Percentiles rank a stretch among this genome's conserved stretches.
These are phyloP conservation scores for Fusarium domesticum DNA, from an alignment of 2,329 filamentous ascomycete species.

Conservation along the genomic window DNA sequence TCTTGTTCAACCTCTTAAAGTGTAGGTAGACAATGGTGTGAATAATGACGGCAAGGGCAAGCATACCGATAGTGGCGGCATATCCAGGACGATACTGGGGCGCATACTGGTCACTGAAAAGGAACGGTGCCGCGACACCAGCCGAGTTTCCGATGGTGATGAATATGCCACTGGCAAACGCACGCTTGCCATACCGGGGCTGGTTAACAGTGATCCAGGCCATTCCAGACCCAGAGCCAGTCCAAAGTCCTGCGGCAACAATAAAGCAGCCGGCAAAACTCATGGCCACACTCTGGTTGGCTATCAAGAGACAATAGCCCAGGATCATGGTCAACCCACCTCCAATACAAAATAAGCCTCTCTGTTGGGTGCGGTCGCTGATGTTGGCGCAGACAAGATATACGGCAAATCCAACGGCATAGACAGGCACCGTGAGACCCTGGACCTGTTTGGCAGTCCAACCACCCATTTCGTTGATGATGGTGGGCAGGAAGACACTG, in stretches of 20 bases:
- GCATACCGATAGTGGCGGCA: constrained; percentile 2
- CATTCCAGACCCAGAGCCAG: constrained; percentile 4
- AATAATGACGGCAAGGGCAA: constrained; percentile 2
- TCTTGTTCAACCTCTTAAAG: constrained; percentile 1
- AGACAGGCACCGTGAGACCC: constrained; percentile 3
- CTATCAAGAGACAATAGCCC: constrained; percentile 3
- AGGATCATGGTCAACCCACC: constrained; percentile 2
- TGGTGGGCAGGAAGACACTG: constrained; percentile 5
- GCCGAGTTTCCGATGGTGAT: constrained; percentile 5
- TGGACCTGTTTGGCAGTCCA: constrained; percentile 4
- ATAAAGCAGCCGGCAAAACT: constrained; percentile 6
- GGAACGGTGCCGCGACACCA: constrained; percentile 2
- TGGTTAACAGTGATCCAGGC: constrained; percentile 5
- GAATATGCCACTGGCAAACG: constrained; percentile 5
- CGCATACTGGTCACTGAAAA: constrained; percentile 2
- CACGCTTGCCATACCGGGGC: constrained; percentile 4
- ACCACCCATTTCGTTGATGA: constrained; percentile 5
- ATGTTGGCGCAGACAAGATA: constrained; percentile 4
- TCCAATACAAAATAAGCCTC: constrained; percentile 4
- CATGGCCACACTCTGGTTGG: constrained; percentile 1
- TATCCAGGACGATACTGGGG: constrained; percentile 3
- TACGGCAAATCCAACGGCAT: constrained; percentile 2
- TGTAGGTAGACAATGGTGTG: constrained; percentile 2
- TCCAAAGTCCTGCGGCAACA: constrained; percentile 4
- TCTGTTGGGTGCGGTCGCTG: constrained; percentile 5